Conservation (phyloP, 83 land plant species). For the Picea abies region DNA sequence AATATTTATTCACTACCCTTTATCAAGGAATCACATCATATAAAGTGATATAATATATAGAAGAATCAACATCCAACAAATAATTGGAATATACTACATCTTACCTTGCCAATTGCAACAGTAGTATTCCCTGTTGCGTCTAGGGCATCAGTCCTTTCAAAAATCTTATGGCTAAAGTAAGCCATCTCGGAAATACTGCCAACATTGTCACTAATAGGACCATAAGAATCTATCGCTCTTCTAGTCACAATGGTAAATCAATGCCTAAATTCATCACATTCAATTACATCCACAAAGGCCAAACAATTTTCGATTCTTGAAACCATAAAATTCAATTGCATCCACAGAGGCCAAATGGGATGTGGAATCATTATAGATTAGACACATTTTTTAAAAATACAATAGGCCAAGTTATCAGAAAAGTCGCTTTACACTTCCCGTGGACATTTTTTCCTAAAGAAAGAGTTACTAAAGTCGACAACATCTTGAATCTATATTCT, state of each 20-base stretch:
- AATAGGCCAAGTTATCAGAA: background rate
- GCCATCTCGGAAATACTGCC: slow-evolving; percentile 98
- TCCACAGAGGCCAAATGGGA: background rate
- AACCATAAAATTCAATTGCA: background rate
- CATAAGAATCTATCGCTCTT: slow-evolving; percentile 90
- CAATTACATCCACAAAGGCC: slow-evolving; percentile 93
- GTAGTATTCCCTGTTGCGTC: slow-evolving; percentile 97
- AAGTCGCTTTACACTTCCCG: too few species aligned
- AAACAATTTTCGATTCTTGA: slow-evolving; percentile 16
- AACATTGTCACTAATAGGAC: slow-evolving; percentile 96
- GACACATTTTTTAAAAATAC: background rate
- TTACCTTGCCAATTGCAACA: slow-evolving; percentile 93
- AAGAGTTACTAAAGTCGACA: too few species aligned
- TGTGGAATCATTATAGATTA: background rate
- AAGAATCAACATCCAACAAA: background rate
- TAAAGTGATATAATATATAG: background rate
- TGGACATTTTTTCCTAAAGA: too few species aligned
- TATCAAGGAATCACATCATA: too few species aligned
- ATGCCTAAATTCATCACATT: slow-evolving; percentile 87
- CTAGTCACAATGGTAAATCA: slow-evolving; percentile 88
- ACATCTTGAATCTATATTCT: too few species aligned
- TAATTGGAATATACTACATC: background rate
- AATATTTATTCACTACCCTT: too few species aligned
- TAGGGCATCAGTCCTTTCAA: slow-evolving; percentile 92
- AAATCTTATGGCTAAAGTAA: slow-evolving; percentile 78